Evolutionary conservation across 176 grass and related monocot species (phyloP).

Genomic region (Coix lacrymajobi): DNA sequence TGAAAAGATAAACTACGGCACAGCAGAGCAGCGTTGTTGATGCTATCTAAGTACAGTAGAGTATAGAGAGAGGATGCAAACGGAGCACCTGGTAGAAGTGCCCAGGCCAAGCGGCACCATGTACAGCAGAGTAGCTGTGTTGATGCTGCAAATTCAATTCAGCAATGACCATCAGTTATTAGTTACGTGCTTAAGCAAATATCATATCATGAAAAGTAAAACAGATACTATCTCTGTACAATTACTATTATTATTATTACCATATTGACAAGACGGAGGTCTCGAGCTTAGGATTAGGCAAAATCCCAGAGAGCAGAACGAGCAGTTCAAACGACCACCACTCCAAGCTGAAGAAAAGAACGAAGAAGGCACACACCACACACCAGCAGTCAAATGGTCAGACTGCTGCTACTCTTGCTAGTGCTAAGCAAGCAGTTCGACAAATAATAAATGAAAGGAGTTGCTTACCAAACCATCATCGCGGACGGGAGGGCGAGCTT

Average conservation of each 20-base stretch:
- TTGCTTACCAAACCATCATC: too few species aligned
- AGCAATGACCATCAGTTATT: not conserved
- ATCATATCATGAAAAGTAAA: not conserved
- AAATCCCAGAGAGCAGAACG: too few species aligned
- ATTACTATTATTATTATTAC: not conserved
- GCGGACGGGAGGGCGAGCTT: too few species aligned
- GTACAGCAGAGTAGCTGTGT: not conserved
- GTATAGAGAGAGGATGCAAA: not conserved
- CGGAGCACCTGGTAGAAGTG: not conserved
- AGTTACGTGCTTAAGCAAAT: not conserved
- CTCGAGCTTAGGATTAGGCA: not conserved
- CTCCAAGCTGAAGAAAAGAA: too few species aligned
- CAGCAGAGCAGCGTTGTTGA: too few species aligned
- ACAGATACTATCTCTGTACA: not conserved
- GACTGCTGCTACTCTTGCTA: too few species aligned
- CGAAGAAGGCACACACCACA: too few species aligned
- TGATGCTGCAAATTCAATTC: conserved; percentile 8
- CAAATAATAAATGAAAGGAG: too few species aligned
- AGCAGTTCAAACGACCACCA: too few species aligned
- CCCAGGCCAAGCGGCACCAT: not conserved
- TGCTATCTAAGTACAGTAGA: too few species aligned
- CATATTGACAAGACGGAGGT: not conserved
- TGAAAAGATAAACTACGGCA: not conserved
- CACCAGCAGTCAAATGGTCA: too few species aligned
- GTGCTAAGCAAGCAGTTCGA: too few species aligned